A percentile compares a stretch with the other conserved stretches of the same genome.
Evolutionary conservation across 768 basidiomycete species (phyloP).

Genomic region (Cantharellus anzutake): DNA sequence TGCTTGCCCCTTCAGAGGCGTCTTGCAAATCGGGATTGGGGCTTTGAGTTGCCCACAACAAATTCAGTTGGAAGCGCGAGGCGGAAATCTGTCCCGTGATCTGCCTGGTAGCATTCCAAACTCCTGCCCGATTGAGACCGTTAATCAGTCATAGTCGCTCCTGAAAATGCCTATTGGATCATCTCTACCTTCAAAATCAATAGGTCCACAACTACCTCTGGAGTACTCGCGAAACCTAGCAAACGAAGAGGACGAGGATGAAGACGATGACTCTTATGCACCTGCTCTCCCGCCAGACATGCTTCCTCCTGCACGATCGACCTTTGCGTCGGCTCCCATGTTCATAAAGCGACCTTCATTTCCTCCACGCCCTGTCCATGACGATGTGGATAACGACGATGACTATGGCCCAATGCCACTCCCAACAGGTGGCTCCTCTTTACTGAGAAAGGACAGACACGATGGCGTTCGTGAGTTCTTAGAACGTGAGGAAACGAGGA

Average conservation of each 20-base stretch:
- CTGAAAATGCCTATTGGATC: conserved; percentile 16
- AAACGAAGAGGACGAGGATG: conserved; percentile 9
- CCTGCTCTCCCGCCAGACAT: conserved; percentile 64
- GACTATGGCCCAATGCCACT: conserved; percentile 40
- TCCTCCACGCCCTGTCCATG: neutral
- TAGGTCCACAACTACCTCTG: neutral
- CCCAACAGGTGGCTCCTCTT: conserved; percentile 23
- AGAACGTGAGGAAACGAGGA: conserved; percentile 62
- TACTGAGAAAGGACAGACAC: conserved; percentile 17
- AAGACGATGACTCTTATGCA: conserved; percentile 45
- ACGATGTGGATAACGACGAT: conserved; percentile 2
- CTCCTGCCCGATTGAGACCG: too few relatives aligned
- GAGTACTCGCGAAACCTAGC: too few relatives aligned
- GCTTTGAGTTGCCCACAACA: too few relatives aligned
- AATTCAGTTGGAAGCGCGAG: too few relatives aligned
- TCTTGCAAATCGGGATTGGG: too few relatives aligned
- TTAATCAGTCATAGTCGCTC: neutral
- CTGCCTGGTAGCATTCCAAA: too few relatives aligned
- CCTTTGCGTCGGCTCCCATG: conserved; percentile 4
- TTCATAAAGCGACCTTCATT: conserved; percentile 11
- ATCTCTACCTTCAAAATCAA: conserved; percentile 18
- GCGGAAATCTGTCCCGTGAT: too few relatives aligned
- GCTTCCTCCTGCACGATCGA: conserved; percentile 21
- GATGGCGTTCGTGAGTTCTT: conserved; percentile 69
- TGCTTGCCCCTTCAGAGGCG: too few relatives aligned